These are phyloP conservation scores for Fusarium tanahbumbuense DNA, from an alignment of 2,329 filamentous ascomycete species.

Conservation along the genomic window DNA sequence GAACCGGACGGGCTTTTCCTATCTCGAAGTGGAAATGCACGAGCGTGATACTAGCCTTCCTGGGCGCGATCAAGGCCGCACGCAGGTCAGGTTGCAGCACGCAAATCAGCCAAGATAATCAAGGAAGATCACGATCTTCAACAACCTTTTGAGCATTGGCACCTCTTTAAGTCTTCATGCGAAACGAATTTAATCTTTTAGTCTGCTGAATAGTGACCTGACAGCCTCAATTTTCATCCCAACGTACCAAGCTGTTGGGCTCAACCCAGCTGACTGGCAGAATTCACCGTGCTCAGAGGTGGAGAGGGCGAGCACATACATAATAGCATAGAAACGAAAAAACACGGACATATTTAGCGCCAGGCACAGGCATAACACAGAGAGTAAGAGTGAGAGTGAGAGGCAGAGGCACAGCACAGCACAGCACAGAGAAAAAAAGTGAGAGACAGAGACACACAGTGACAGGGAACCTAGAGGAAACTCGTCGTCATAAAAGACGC, in stretches of 20 bases:
- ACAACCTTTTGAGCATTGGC: constrained; percentile 20
- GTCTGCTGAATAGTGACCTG: background rate
- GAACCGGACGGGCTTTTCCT: constrained; percentile 31
- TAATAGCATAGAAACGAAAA: background rate
- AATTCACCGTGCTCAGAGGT: constrained; percentile 18
- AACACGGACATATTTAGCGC: background rate
- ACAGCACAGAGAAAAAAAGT: too few species aligned
- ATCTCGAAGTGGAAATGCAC: constrained; percentile 39
- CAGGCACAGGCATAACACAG: constrained; percentile 3
- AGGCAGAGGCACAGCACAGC: background rate
- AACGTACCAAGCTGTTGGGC: constrained; percentile 18
- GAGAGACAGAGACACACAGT: background rate
- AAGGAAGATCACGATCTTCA: constrained; percentile 19
- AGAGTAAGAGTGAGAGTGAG: background rate
- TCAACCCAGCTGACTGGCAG: constrained; percentile 5
- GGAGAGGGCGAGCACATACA: constrained; percentile 7
- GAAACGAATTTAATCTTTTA: background rate
- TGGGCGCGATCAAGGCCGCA: constrained; percentile 40
- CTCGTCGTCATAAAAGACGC: constrained; percentile 26
- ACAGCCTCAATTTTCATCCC: constrained; percentile 16
- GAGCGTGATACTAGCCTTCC: constrained; percentile 35
- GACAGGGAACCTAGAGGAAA: constrained; percentile 1
- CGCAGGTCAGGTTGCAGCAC: constrained; percentile 40
- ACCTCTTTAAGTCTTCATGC: constrained; percentile 26
- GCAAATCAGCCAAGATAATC: constrained; percentile 10